Base-by-base conservation (phyloP, 768 basidiomycete species). In the Tulasnella sp. region DNA sequence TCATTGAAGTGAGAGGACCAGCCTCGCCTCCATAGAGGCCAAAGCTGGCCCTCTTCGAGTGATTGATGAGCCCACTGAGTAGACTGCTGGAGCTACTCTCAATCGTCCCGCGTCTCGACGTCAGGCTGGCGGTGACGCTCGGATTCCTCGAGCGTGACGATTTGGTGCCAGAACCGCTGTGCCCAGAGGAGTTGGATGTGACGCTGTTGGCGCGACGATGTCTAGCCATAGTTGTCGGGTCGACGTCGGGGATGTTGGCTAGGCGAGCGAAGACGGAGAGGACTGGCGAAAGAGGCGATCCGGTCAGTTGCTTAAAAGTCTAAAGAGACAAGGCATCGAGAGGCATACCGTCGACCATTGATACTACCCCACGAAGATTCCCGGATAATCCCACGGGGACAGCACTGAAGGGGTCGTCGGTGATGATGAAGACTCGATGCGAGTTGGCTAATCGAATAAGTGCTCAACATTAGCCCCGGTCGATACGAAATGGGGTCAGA, bases 181-280 rank as follows among this genome's bases (percentile, higher is more conserved):
- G n/a, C n/a, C 56, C 48, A n/a, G 59, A 60, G 19, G 49, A 51
- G 38, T 44, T 60, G 0, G 59, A 60, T 24, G 59, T 50, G 30
- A 44, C 52, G 38, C 59, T 60, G n/a, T 38, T 60, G 30, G 85
- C 83, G 21, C 87, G 80, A 1, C 88, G 82, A 66, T 86, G 86
- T 43, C 85, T 82, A 68, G 84, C 84, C 76, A 86, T 87, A 51
- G 77, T 78, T 1, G 80, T 80, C 17, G 88, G 88, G 66, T 91
- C 87, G 34, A 90, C 78, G 63, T 84, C 77, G 1, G 81, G 74
- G 34, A 91, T 77, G 61, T 84, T 82, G 52, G 85, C 87, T 44
- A 84, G 69, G 48, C 78, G 82, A 0, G 87, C 88, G 66, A 91
- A 91, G 25, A 86, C 72, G 2, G 87, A 87, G 25, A 91, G 78